Base-by-base conservation (phyloP, 2,329 filamentous ascomycete species). In the Chaetomiaceae sp. region DNA sequence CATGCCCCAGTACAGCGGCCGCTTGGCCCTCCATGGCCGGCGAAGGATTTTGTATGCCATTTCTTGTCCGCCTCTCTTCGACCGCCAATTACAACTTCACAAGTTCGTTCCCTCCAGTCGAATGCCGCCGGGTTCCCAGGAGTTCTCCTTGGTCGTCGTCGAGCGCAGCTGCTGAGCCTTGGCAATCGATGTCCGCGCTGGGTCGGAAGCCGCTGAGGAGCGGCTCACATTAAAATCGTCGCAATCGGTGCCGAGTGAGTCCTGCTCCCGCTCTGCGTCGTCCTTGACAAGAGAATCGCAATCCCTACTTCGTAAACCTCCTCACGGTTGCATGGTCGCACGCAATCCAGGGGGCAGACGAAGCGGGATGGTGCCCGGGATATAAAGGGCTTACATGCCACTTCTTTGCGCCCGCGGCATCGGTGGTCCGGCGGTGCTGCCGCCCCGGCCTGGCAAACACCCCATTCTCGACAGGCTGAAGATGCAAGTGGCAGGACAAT, bases 1-100 rank as follows among this genome's bases (percentile, higher is more conserved):
- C 73, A 91, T 81, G 59, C 88, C 73, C 65, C 69, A 81, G 77
- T 72, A 85, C 75, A 78, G 83, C 65, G 68, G 81, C 69, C 68
- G 77, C 69, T 68, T 79, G 71, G 71, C 77, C 70, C 69, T 81
- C 80, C 80, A 83, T 69, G 74, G 72, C 60, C 80, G 80, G 57
- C 77, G 80, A 27, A 89, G 67, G 61, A 86, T 75, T 69, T 70
- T 73, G 66, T 83, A 83, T 43, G 39, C 48, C 48, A 51, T 51
- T 37, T 25, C 11, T 20, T 20, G 20, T n/a, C n/a, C n/a, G n/a
- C n/a, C n/a, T n/a, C n/a, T 42, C 12, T 17, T 23, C 25, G 8
- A 27, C 22, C 25, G 43, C 14, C 15, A 19, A 12, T 31, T 23
- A 44, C 15, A 14, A 8, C 20, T 15, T 15, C 2, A 14, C 23